These are phyloP conservation scores for Pseudoperonospora humuli DNA, from an alignment of 352 stramenopile genomes.

Conservation along the genomic window DNA sequence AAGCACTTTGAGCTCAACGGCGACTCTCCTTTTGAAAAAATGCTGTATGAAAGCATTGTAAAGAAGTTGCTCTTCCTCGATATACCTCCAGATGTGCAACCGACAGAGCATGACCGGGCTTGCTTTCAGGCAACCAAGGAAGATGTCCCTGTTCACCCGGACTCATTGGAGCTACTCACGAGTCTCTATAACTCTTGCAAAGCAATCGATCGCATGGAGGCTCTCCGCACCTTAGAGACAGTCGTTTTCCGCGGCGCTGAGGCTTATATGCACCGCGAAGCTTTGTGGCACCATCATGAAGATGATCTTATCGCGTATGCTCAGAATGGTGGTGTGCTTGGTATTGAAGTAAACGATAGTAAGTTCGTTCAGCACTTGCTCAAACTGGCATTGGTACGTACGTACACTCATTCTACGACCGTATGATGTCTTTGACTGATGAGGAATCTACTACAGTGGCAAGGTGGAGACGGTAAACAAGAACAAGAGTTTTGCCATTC, in stretches of 20 bases:
- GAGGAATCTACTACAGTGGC: slow-evolving; percentile 28
- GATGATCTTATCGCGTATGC: slow-evolving; percentile 49
- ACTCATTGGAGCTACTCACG: slow-evolving; percentile 52
- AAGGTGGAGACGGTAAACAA: slow-evolving; percentile 37
- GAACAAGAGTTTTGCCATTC: slow-evolving; percentile 75
- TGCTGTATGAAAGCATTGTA: slow-evolving; percentile 71
- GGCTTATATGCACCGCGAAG: slow-evolving; percentile 66
- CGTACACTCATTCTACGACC: slow-evolving; percentile 3
- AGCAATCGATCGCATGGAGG: slow-evolving; percentile 60
- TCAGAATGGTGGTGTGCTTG: slow-evolving; percentile 54
- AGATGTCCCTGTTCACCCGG: slow-evolving; percentile 70
- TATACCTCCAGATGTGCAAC: slow-evolving; percentile 71
- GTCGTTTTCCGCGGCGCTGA: slow-evolving; percentile 75
- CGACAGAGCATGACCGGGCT: slow-evolving; percentile 78
- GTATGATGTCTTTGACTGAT: background rate
- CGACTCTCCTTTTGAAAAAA: slow-evolving; percentile 64
- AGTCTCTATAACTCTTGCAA: slow-evolving; percentile 50
- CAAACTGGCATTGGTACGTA: slow-evolving; percentile 57
- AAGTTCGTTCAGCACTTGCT: slow-evolving; percentile 56
- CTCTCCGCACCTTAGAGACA: slow-evolving; percentile 61
- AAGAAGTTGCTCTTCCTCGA: slow-evolving; percentile 82
- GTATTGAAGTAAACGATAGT: slow-evolving; percentile 50
- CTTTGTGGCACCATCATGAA: slow-evolving; percentile 47
- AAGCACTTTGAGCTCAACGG: slow-evolving; percentile 56
- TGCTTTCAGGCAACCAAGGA: slow-evolving; percentile 81